Evolutionary conservation across 1,139 yeast genomes (phyloP), one percentile per base, ranked within the genome.

Genomic region (Yamadazyma mexicana): DNA sequence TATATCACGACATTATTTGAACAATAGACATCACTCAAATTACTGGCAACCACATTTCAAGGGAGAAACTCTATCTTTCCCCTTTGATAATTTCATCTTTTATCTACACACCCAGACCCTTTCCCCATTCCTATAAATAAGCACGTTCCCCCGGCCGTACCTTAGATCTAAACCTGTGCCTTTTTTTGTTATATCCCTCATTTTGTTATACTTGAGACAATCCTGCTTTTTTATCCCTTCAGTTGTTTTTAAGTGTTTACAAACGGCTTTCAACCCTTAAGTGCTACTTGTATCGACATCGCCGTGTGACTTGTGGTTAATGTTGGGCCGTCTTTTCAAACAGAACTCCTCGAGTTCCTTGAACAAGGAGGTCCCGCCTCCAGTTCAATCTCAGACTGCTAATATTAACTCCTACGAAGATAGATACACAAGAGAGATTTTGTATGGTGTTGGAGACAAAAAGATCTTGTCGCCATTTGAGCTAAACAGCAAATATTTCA

Each of bases 361-460:
- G 20, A 42, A 40, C 28, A 35, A 38, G 29, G 55, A 39, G 25
- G 44, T 18, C 16, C 54, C 39, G 22, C 50, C 32, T 20, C 49
- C 40, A 23, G 43, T 36, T 17, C 50, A 39, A 35, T 41, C 40
- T 53, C 49, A 47, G 51, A 61, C 18, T 15, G 17, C 49, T n/a
- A 35, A 42, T 33, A 25, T 37, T 17, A 50, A 45, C 33, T 61
- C 72, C 4, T 68, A 58, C 42, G 77, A 72, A 32, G 77, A 72
- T 52, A 52, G 67, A 7, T 68, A 69, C 48, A 66, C 75, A 1
- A 48, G 77, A 31, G 73, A 68, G 37, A 66, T 66, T 24, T 52
- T 72, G 12, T 72, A 71, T 42, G 77, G 76, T 2, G 62, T 69
- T n/a, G 56, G 61, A 32, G 64, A 64, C 38, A 52, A 61, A 16